A percentile compares a stretch with the other conserved stretches of the same genome.
phyloP scores from a whole-genome alignment of 495 filamentous ascomycete species.

The Ascodesmis nigricans region DNA sequence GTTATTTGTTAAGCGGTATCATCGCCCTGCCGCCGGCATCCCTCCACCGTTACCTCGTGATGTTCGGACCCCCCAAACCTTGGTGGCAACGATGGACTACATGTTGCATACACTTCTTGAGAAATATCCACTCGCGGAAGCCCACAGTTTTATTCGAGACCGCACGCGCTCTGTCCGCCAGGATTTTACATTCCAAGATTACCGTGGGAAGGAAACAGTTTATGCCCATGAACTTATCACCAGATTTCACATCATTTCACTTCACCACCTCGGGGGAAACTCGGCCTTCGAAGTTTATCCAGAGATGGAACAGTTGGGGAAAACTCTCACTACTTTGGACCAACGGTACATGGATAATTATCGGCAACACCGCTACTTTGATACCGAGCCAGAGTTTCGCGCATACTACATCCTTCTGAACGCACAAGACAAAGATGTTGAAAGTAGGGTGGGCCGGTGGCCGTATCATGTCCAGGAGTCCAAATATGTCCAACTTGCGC shows the following conservation, averaged over 20 bases:
- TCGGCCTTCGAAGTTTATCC: conserved; percentile 64
- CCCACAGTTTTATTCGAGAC: conserved; percentile 87
- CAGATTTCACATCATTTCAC: conserved; percentile 70
- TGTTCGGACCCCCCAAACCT: conserved; percentile 54
- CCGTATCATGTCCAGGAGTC: conserved; percentile 33
- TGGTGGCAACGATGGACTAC: conserved; percentile 62
- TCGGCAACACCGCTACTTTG: conserved; percentile 8
- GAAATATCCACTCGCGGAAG: conserved; percentile 37
- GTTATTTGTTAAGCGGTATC: conserved; percentile 51
- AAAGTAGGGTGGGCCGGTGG: conserved; percentile 56
- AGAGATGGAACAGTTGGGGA: conserved; percentile 79
- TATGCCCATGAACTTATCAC: conserved; percentile 75
- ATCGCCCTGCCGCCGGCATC: conserved; percentile 75
- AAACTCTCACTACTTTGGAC: conserved; percentile 66
- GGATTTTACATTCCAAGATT: conserved; percentile 68
- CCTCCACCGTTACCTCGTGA: conserved; percentile 83
- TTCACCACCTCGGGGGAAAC: conserved; percentile 57
- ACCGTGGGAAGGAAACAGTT: conserved; percentile 34
- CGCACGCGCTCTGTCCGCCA: conserved; percentile 77
- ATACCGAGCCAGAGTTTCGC: conserved; percentile 74
- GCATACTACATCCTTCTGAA: conserved; percentile 78
- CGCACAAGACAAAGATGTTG: conserved; percentile 49
- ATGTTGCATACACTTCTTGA: conserved; percentile 54
- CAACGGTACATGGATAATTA: conserved; percentile 42
- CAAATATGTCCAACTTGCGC: conserved; percentile 37